phyloP scores from a whole-genome alignment of 495 filamentous ascomycete genomes.

The Cryomyces minteri region DNA sequence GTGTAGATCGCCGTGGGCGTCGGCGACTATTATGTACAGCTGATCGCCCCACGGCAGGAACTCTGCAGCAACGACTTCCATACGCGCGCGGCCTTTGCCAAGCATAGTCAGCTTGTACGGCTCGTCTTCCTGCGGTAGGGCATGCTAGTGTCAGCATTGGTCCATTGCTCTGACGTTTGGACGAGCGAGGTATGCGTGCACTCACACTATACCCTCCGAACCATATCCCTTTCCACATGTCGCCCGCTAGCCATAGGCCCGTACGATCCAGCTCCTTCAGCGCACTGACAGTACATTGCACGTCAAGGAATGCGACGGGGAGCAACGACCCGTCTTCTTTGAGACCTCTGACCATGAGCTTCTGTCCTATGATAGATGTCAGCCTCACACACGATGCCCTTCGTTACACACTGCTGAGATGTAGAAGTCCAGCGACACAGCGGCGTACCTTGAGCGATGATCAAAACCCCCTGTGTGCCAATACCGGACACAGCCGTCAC shows the following conservation, averaged over 20 bases:
- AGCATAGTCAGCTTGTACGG: constrained; percentile 93
- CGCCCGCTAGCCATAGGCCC: constrained; percentile 66
- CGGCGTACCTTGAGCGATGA: constrained; percentile 51
- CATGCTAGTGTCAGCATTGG: background rate
- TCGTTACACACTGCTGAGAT: too few species aligned
- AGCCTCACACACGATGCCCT: too few species aligned
- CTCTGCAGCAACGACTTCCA: constrained; percentile 69
- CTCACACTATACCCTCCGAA: constrained; percentile 76
- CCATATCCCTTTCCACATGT: constrained; percentile 87
- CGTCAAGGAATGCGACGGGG: constrained; percentile 94
- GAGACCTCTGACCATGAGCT: constrained; percentile 86
- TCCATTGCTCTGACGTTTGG: background rate
- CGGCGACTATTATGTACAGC: constrained; percentile 64
- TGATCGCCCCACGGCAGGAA: constrained; percentile 77
- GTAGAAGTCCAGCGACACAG: too few species aligned
- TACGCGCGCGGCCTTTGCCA: constrained; percentile 54
- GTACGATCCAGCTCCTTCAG: constrained; percentile 68
- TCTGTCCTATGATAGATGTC: constrained; percentile 35
- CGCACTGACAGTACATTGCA: constrained; percentile 75
- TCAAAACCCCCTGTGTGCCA: constrained; percentile 81
- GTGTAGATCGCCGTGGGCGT: constrained; percentile 73
- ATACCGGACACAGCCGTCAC: constrained; percentile 74
- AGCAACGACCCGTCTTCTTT: constrained; percentile 86
- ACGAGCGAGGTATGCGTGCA: background rate
- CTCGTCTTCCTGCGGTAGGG: constrained; percentile 38